Conservation (phyloP, 208 protist genomes). For the Acanthamoeba triangularis region DNA sequence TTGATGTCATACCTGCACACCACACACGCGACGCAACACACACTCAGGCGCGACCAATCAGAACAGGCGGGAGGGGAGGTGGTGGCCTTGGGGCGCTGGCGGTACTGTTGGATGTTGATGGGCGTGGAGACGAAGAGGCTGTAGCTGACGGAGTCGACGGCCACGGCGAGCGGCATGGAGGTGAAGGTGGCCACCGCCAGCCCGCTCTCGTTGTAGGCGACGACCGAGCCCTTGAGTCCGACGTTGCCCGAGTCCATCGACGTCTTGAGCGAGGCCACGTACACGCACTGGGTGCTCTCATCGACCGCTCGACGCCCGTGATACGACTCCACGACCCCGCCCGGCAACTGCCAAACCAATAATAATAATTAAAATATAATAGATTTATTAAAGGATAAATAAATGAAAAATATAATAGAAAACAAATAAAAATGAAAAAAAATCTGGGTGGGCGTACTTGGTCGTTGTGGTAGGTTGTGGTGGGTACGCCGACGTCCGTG, state of each 20-base stretch:
- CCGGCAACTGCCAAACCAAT: background rate
- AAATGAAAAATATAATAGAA: background rate
- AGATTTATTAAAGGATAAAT: background rate
- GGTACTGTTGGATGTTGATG: background rate
- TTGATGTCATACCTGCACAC: background rate
- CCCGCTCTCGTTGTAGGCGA: background rate
- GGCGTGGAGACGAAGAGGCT: conserved; percentile 10
- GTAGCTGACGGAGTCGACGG: background rate
- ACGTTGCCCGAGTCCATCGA: background rate
- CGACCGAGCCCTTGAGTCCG: background rate
- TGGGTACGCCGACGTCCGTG: no score
- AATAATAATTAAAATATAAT: background rate
- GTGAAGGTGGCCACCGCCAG: background rate
- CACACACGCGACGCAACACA: background rate
- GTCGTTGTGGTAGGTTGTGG: no score
- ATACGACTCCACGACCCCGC: background rate
- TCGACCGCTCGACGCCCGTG: no score
- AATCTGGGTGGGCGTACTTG: no score
- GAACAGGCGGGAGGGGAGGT: background rate
- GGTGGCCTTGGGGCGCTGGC: background rate
- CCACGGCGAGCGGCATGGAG: conserved; percentile 7
- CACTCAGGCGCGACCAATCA: background rate
- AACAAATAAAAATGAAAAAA: background rate
- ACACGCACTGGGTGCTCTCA: background rate
- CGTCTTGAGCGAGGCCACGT: background rate